phyloP scores from a whole-genome alignment of 78 protist genomes.

The Emiliania huxleyi region DNA sequence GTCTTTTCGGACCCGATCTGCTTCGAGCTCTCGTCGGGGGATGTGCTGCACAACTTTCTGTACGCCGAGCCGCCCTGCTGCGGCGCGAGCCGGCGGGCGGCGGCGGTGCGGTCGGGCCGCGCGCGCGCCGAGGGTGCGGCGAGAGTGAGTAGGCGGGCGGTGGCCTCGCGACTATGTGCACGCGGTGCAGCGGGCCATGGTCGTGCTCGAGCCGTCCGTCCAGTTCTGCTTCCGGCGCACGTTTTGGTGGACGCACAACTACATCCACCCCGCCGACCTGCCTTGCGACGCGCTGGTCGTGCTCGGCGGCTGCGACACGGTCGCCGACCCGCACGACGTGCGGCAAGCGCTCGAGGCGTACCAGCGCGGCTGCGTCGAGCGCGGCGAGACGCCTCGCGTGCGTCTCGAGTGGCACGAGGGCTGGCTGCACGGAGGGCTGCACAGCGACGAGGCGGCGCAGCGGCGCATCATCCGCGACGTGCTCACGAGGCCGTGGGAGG shows the following conservation, averaged over 20 bases:
- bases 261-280: neutral
- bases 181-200: neutral
- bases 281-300: neutral
- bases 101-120: neutral
- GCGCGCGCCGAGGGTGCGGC: no score
- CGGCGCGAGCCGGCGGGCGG: neutral
- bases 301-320: neutral
- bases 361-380: neutral
- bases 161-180: no score
- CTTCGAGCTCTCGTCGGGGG: neutral
- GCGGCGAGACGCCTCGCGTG: neutral
- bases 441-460: neutral
- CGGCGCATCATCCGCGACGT: neutral
- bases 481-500: no score
- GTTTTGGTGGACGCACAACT: neutral
- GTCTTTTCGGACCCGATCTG: neutral
- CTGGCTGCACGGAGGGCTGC: neutral
- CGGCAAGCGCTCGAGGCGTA: neutral
- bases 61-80: neutral
- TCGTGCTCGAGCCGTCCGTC: neutral
- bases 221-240: neutral
- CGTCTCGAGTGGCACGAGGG: neutral
- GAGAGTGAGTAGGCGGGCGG: no score
- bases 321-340: neutral
- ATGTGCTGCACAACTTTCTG: neutral